Evolutionary conservation across 2,329 filamentous ascomycete species (phyloP).

Genomic region (Calonectria leucothoes): DNA sequence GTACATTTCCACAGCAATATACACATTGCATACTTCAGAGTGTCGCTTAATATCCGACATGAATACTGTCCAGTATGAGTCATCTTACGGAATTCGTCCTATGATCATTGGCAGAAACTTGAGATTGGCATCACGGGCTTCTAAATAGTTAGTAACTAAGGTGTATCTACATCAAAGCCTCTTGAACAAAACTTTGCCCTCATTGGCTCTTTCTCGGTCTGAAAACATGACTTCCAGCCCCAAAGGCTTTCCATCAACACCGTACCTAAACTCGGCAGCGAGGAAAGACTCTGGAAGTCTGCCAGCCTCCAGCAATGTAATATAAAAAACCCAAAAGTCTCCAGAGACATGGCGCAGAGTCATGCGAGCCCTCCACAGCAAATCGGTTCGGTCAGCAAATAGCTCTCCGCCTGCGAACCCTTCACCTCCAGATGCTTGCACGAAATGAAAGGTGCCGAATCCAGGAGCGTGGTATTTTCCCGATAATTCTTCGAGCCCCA

Average conservation of each 20-base stretch:
- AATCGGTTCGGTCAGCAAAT: background rate
- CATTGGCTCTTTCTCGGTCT: background rate
- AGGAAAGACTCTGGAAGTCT: background rate
- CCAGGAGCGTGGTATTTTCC: background rate
- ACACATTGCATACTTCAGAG: no score
- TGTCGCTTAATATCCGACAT: no score
- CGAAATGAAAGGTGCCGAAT: background rate
- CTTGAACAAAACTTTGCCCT: background rate
- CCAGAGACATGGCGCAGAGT: background rate
- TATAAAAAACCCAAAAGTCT: background rate
- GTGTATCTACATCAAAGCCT: background rate
- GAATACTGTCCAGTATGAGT: no score
- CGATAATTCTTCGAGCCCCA: background rate
- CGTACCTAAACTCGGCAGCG: background rate
- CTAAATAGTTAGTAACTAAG: background rate
- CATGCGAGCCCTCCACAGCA: background rate
- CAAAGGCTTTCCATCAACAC: background rate
- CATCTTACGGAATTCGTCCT: no score
- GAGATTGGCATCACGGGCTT: background rate
- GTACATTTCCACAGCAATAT: no score
- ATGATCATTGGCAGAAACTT: no score
- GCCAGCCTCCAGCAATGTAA: background rate
- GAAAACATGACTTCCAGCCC: background rate
- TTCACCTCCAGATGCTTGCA: background rate
- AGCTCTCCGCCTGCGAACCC: background rate